A percentile compares a stretch with the other conserved stretches of the same genome.
Conservation (phyloP, 768 basidiomycete genomes). For the Agaricus bisporus region DNA sequence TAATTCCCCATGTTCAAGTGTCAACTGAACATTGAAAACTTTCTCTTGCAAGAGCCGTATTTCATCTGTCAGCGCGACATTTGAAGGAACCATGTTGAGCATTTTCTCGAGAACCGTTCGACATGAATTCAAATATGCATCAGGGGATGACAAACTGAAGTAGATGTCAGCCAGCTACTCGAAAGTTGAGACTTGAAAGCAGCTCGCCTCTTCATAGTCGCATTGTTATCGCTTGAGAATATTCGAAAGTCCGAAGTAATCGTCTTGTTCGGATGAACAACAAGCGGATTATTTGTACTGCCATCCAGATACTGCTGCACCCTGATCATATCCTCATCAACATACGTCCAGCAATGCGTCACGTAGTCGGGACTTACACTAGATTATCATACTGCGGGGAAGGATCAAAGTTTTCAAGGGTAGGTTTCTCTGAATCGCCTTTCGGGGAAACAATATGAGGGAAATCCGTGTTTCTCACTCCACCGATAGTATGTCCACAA, state of each 20-base stretch:
- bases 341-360: neutral
- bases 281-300: constrained; percentile 30
- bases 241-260: constrained; percentile 19
- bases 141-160: too few relatives aligned
- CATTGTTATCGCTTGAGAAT: constrained; percentile 21
- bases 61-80: too few relatives aligned
- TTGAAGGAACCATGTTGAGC: too few relatives aligned
- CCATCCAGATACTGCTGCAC: constrained; percentile 34
- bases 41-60: too few relatives aligned
- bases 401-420: constrained; percentile 26
- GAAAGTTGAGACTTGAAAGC: too few relatives aligned
- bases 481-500: constrained; percentile 41
- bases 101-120: too few relatives aligned
- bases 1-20: too few relatives aligned
- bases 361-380: constrained; percentile 23
- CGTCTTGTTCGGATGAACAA: constrained; percentile 27
- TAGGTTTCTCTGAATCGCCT: constrained; percentile 12
- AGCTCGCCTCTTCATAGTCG: too few relatives aligned
- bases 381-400: constrained; percentile 29
- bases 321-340: constrained; percentile 15
- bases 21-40: too few relatives aligned
- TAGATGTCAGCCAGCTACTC: too few relatives aligned
- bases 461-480: constrained; percentile 35
- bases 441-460: constrained; percentile 28
- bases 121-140: too few relatives aligned